A percentile compares a stretch with the other conserved stretches of the same genome.
These are phyloP conservation scores for Phytophthora boehmeriae DNA, from an alignment of 352 stramenopile species.

Conservation along the genomic window DNA sequence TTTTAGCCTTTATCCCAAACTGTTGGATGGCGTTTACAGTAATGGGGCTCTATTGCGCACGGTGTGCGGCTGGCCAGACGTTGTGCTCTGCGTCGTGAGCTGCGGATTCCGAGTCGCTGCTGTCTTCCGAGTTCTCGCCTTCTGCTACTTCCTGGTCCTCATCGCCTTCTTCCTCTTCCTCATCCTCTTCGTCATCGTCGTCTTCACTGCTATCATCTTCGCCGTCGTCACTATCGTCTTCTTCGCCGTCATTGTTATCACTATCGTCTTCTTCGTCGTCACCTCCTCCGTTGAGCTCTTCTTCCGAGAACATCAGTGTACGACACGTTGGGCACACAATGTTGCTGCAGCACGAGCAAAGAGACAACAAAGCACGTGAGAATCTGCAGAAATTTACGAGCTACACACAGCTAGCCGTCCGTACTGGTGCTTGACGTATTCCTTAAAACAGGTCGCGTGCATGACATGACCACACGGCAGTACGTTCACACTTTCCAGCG, in stretches of 20 bases:
- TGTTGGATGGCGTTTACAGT: background rate
- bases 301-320: conserved; percentile 51
- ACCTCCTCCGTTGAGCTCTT: conserved; percentile 30
- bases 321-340: conserved; percentile 69
- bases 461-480: conserved; percentile 80
- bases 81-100: conserved; percentile 30
- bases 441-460: conserved; percentile 66
- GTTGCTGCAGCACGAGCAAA: conserved; percentile 38
- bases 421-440: conserved; percentile 69
- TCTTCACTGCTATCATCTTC: conserved; percentile 18
- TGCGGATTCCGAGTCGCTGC: conserved; percentile 22
- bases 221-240: conserved; percentile 17
- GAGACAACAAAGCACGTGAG: conserved; percentile 10
- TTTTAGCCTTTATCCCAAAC: background rate
- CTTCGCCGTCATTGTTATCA: conserved; percentile 14
- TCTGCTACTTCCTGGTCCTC: conserved; percentile 18
- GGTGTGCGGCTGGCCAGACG: conserved; percentile 23
- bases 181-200: conserved; percentile 29
- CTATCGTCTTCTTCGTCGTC: conserved; percentile 17
- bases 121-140: conserved; percentile 22
- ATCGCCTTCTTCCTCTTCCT: conserved; percentile 20
- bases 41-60: conserved; percentile 13
- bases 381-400: background rate
- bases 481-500: conserved; percentile 72
- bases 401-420: conserved; percentile 1